Percentiles rank a stretch among this genome's conserved stretches.
Conservation (phyloP, 352 stramenopile species). For the Pythium chondricola region DNA sequence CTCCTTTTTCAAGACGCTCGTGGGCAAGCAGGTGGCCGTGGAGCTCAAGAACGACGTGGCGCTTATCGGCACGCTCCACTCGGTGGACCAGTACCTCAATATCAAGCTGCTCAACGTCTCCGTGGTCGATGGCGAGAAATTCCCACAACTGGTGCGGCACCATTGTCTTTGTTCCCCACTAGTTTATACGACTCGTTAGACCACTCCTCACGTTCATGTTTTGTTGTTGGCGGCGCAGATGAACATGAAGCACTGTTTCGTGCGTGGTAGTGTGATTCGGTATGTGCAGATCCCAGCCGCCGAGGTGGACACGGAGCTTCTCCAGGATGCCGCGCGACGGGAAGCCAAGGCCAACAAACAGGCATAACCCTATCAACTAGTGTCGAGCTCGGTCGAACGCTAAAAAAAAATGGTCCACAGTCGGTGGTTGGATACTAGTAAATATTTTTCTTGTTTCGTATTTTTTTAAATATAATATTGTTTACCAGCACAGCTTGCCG, state of each 20-base stretch:
- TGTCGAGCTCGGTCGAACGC: too few species aligned
- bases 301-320: constrained; percentile 96
- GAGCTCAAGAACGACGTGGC: constrained; percentile 99
- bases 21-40: constrained; percentile 96
- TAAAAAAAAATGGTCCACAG: neutral
- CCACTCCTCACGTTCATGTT: neutral
- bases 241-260: constrained; percentile 98
- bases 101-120: constrained; percentile 96
- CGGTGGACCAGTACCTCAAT: constrained; percentile 99
- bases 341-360: constrained; percentile 75
- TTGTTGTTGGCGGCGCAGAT: constrained; percentile 33
- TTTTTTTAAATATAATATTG: neutral
- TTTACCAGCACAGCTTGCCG: constrained; percentile 67
- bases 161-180: neutral
- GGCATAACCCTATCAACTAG: too few species aligned
- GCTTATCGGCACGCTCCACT: constrained; percentile 94
- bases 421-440: neutral
- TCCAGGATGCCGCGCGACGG: constrained; percentile 76
- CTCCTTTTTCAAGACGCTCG: constrained; percentile 98
- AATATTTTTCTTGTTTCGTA: neutral
- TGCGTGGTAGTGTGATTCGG: constrained; percentile 96
- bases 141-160: constrained; percentile 90
- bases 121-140: constrained; percentile 95
- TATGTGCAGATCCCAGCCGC: constrained; percentile 97
- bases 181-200: too few species aligned